Percentiles rank a stretch among this genome's conserved stretches.
Evolutionary conservation across 768 basidiomycete species (phyloP).

Genomic region (Myochromella boudieri): DNA sequence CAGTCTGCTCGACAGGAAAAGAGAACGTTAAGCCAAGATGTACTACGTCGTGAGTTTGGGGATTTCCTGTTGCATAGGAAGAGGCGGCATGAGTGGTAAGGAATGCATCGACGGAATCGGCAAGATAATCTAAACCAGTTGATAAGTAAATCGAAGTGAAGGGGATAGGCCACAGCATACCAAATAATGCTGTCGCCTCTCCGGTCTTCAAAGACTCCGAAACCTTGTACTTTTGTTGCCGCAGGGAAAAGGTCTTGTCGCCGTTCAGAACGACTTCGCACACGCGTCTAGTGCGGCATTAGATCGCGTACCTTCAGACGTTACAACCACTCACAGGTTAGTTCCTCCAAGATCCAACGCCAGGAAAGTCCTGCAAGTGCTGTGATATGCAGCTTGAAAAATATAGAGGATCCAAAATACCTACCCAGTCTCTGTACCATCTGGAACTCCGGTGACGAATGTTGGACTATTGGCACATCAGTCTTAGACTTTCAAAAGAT

Average conservation of each 20-base stretch:
- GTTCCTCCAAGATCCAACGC: conserved; percentile 97
- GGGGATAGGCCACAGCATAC: conserved; percentile 38
- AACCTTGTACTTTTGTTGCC: conserved; percentile 96
- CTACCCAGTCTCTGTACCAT: conserved; percentile 92
- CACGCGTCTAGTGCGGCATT: conserved; percentile 65
- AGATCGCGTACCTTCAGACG: conserved; percentile 6
- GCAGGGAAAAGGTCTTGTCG: conserved; percentile 83
- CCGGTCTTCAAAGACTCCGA: conserved; percentile 93
- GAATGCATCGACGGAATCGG: conserved; percentile 95
- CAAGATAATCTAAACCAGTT: conserved; percentile 80
- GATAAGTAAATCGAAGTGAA: conserved; percentile 5
- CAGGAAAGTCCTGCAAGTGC: conserved; percentile 75
- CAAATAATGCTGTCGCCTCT: conserved; percentile 84
- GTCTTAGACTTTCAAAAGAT: not conserved
- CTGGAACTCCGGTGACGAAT: conserved; percentile 92
- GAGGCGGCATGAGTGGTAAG: conserved; percentile 59
- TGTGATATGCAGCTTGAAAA: conserved; percentile 1
- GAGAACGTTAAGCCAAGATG: conserved; percentile 92
- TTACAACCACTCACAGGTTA: conserved; percentile 69
- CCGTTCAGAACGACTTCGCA: conserved; percentile 93
- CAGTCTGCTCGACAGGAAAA: conserved; percentile 97
- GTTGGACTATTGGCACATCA: conserved; percentile 62
- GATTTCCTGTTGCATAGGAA: conserved; percentile 37
- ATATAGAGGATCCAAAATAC: conserved; percentile 16
- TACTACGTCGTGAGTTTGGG: conserved; percentile 33